Conservation (phyloP, 768 basidiomycete genomes). For the Kwoniella sp. region DNA sequence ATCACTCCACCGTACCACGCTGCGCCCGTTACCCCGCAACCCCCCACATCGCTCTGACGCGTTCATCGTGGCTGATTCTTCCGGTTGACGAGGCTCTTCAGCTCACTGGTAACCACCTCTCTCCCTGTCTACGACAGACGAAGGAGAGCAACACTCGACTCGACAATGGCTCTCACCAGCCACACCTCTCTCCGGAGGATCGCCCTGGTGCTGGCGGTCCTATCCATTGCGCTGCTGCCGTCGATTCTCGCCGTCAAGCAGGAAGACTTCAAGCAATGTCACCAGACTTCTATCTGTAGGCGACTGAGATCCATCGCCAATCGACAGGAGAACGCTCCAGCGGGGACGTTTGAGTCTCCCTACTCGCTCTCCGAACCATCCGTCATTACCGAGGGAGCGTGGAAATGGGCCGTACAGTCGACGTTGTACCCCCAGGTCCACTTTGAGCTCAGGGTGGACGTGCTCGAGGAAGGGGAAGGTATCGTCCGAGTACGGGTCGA, state of each 20-base stretch:
- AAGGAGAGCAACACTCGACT: too few relatives aligned
- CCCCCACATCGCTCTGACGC: too few relatives aligned
- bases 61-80: too few relatives aligned
- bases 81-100: too few relatives aligned
- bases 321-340: constrained; percentile 58
- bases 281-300: constrained; percentile 93
- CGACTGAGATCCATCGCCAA: constrained; percentile 75
- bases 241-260: constrained; percentile 51
- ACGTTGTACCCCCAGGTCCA: constrained; percentile 76
- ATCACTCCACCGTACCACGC: too few relatives aligned
- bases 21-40: too few relatives aligned
- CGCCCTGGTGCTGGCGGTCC: neutral
- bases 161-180: too few relatives aligned
- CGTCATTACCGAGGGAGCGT: constrained; percentile 36
- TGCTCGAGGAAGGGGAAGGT: constrained; percentile 69
- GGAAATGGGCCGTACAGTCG: constrained; percentile 73
- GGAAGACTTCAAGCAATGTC: constrained; percentile 89
- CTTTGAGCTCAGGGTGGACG: constrained; percentile 74
- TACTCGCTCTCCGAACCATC: constrained; percentile 62
- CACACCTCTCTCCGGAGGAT: too few relatives aligned
- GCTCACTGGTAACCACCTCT: too few relatives aligned
- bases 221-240: neutral
- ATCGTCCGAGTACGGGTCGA: constrained; percentile 91
- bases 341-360: constrained; percentile 71
- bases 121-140: too few relatives aligned